A percentile compares a stretch with the other conserved stretches of the same genome.
phyloP scores from a whole-genome alignment of 1,284 basidiomycete genomes.

The Apiotrichum laibachii region DNA sequence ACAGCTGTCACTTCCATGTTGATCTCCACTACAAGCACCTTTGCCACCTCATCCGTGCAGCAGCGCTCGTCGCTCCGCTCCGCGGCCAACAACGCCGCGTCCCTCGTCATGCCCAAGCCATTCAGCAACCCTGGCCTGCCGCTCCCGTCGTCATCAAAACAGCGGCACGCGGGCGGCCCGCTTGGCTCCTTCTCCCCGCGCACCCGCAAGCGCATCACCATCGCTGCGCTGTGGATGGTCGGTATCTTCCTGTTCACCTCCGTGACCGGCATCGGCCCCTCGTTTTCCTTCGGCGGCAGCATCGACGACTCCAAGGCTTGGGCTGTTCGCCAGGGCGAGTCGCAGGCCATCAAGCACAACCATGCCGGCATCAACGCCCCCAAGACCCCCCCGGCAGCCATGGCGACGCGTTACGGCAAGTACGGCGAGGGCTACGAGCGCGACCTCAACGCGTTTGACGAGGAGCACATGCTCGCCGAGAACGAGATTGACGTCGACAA shows the following conservation, averaged over 20 bases:
- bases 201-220: background rate
- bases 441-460: slow-evolving; percentile 16
- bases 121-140: slow-evolving; percentile 3
- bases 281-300: background rate
- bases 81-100: background rate
- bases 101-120: slow-evolving; percentile 1
- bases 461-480: slow-evolving; percentile 43
- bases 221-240: background rate
- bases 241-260: background rate
- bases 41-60: background rate
- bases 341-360: background rate
- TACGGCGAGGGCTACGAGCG: slow-evolving; percentile 1
- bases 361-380: too few relatives aligned
- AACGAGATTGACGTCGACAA: slow-evolving; percentile 34
- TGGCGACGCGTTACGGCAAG: background rate
- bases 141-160: background rate
- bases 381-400: background rate
- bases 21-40: background rate
- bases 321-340: background rate
- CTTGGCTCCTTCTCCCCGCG: background rate
- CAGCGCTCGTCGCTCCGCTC: background rate
- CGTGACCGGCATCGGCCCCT: background rate
- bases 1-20: slow-evolving; percentile 4
- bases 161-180: background rate
- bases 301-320: background rate